phyloP scores from a whole-genome alignment of 495 filamentous ascomycete species.

The Chaetomidium leptoderma region DNA sequence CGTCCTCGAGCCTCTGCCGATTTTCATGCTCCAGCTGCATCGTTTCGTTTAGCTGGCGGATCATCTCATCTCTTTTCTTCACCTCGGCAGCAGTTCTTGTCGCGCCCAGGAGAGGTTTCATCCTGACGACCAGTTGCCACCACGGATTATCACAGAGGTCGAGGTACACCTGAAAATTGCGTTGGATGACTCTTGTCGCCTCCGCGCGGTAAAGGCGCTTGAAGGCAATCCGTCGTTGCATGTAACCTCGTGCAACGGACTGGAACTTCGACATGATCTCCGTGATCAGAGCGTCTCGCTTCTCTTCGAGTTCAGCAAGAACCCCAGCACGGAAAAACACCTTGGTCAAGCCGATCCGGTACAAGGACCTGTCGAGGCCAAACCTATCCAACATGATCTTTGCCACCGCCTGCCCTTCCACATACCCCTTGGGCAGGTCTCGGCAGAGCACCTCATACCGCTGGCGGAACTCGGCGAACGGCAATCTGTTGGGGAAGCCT shows the following conservation, averaged over 20 bases:
- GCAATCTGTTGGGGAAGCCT: slow-evolving; percentile 93
- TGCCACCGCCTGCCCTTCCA: slow-evolving; percentile 83
- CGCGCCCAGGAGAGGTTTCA: slow-evolving; percentile 90
- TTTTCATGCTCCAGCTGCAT: slow-evolving; percentile 73
- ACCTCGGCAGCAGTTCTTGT: slow-evolving; percentile 87
- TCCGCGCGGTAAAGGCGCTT: slow-evolving; percentile 93
- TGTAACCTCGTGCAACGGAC: slow-evolving; percentile 82
- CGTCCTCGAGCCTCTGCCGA: slow-evolving; percentile 81
- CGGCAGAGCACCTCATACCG: slow-evolving; percentile 95
- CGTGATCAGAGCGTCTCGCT: slow-evolving; percentile 83
- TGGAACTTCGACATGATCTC: slow-evolving; percentile 95
- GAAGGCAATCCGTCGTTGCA: slow-evolving; percentile 78
- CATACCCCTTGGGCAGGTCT: slow-evolving; percentile 81
- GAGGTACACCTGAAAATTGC: slow-evolving; percentile 84
- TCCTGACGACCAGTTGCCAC: slow-evolving; percentile 93
- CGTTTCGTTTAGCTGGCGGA: slow-evolving; percentile 75
- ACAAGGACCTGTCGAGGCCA: slow-evolving; percentile 75
- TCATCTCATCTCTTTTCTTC: slow-evolving; percentile 90
- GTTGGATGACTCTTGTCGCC: slow-evolving; percentile 89
- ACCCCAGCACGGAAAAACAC: slow-evolving; percentile 98
- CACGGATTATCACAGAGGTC: slow-evolving; percentile 87
- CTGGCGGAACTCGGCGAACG: slow-evolving; percentile 90
- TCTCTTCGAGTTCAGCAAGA: slow-evolving; percentile 92
- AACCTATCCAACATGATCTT: slow-evolving; percentile 87
- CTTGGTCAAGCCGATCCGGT: slow-evolving; percentile 92